Percentiles rank a stretch among this genome's conserved stretches.
Conservation (phyloP, 1,284 basidiomycete genomes). For the Fomitiporia mediterranea region DNA sequence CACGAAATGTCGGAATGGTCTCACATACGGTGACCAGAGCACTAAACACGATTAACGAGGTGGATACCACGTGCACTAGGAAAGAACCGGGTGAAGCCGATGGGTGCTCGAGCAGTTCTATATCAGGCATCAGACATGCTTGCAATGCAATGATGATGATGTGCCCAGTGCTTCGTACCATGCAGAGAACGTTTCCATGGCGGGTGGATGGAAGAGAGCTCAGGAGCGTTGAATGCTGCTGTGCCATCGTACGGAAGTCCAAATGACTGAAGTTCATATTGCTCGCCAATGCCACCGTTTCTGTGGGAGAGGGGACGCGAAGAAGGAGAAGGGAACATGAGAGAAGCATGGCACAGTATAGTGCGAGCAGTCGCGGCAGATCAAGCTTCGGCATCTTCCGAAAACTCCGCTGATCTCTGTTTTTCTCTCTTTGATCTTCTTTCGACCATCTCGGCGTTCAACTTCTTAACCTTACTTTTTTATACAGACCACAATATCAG, state of each 20-base stretch:
- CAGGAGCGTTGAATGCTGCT: constrained; percentile 30
- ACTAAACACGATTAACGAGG: constrained; percentile 60
- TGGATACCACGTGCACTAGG: constrained; percentile 57
- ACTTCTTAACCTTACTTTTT: too few species aligned
- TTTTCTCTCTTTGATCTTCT: too few species aligned
- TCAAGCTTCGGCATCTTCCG: too few species aligned
- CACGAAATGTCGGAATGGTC: constrained; percentile 79
- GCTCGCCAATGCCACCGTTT: neutral
- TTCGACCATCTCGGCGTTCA: too few species aligned
- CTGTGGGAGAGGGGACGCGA: too few species aligned
- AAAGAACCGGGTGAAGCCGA: constrained; percentile 65
- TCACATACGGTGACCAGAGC: constrained; percentile 81
- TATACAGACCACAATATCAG: too few species aligned
- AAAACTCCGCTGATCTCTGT: too few species aligned
- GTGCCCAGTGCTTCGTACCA: neutral
- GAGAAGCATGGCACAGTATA: too few species aligned
- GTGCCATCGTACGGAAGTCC: constrained; percentile 4
- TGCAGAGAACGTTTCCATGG: constrained; percentile 55
- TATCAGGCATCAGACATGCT: neutral
- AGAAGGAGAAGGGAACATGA: too few species aligned
- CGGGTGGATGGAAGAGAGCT: constrained; percentile 39
- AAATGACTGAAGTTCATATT: constrained; percentile 15
- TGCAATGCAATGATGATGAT: neutral
- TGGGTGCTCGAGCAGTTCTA: constrained; percentile 59
- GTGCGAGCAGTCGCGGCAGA: too few species aligned